Conservation (phyloP, 2,329 filamentous ascomycete genomes). For the Phoma sp. region DNA sequence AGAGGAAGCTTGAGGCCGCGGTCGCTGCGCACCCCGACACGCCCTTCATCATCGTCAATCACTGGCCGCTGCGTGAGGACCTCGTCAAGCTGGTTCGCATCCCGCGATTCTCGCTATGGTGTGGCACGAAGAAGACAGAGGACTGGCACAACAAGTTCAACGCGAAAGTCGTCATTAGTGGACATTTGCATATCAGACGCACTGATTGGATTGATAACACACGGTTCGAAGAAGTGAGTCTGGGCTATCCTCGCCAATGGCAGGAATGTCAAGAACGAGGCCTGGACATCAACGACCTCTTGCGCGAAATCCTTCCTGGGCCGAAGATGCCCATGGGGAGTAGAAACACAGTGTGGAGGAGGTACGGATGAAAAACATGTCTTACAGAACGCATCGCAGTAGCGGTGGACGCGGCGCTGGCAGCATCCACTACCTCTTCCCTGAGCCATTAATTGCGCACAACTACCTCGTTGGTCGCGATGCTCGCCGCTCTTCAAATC, state of each 20-base stretch:
- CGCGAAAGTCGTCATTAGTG: constrained; percentile 55
- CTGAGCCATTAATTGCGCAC: neutral
- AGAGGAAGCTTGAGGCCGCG: constrained; percentile 49
- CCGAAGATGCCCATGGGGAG: constrained; percentile 38
- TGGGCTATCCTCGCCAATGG: constrained; percentile 58
- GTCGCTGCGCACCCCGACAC: constrained; percentile 37
- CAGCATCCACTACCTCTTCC: no score
- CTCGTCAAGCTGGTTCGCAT: constrained; percentile 51
- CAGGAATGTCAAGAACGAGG: constrained; percentile 51
- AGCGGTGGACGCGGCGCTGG: no score
- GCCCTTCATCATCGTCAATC: constrained; percentile 52
- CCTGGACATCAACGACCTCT: constrained; percentile 53
- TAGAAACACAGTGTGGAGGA: constrained; percentile 37
- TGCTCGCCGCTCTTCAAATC: neutral
- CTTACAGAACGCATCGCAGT: no score
- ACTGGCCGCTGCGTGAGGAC: constrained; percentile 56
- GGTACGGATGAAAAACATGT: constrained; percentile 27
- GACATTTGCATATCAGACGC: constrained; percentile 54
- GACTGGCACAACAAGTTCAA: constrained; percentile 56
- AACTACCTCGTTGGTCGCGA: neutral
- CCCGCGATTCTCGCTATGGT: constrained; percentile 55
- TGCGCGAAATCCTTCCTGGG: constrained; percentile 55
- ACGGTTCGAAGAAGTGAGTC: constrained; percentile 54
- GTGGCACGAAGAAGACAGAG: constrained; percentile 55
- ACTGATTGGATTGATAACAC: constrained; percentile 56